These are phyloP conservation scores for Lecanicillium sp. DNA, from an alignment of 2,329 filamentous ascomycete genomes.

Conservation along the genomic window DNA sequence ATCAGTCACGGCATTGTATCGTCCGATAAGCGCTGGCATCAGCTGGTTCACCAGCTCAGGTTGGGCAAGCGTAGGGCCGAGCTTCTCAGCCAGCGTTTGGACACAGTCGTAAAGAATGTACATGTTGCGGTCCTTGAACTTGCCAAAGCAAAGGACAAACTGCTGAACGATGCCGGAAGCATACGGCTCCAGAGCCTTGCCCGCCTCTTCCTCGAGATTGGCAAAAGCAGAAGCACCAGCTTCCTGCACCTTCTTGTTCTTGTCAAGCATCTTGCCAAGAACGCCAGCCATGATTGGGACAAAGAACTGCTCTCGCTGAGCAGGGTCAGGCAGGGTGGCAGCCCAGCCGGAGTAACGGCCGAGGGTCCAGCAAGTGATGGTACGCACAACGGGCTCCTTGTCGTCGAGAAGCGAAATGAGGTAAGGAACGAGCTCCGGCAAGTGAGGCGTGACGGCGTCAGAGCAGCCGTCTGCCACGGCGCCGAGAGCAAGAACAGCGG, in stretches of 20 bases:
- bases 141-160: constrained; percentile 83
- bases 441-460: constrained; percentile 78
- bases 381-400: constrained; percentile 79
- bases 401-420: constrained; percentile 81
- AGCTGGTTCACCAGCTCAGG: constrained; percentile 75
- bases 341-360: constrained; percentile 93
- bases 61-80: constrained; percentile 73
- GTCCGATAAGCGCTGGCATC: constrained; percentile 85
- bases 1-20: constrained; percentile 82
- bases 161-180: constrained; percentile 85
- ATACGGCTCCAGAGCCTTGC: constrained; percentile 73
- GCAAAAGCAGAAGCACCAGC: constrained; percentile 94
- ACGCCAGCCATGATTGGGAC: constrained; percentile 97
- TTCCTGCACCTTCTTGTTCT: constrained; percentile 96
- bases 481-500: constrained; percentile 86
- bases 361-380: constrained; percentile 97
- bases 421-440: constrained; percentile 85
- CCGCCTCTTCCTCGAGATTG: constrained; percentile 89
- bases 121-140: constrained; percentile 98
- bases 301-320: constrained; percentile 70
- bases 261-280: constrained; percentile 87
- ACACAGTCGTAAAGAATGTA: constrained; percentile 98
- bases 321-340: constrained; percentile 59
- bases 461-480: constrained; percentile 95
- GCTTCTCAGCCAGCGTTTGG: constrained; percentile 88